phyloP scores from a whole-genome alignment of 352 stramenopile genomes.

The Elongisporangium undulatum region DNA sequence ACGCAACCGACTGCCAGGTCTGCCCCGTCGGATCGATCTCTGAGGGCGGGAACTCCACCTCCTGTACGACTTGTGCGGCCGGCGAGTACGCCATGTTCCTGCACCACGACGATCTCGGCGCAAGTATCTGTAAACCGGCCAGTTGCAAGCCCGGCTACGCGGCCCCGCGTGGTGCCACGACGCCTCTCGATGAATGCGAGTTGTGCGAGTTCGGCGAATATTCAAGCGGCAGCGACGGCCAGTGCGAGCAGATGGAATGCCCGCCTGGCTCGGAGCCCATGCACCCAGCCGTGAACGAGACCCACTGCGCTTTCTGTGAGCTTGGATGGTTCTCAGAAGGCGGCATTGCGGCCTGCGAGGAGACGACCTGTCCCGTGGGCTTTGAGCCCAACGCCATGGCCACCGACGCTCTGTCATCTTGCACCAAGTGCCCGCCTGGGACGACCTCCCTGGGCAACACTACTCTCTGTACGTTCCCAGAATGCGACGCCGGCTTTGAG shows the following conservation, averaged over 20 bases:
- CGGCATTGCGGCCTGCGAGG: slow-evolving; percentile 15
- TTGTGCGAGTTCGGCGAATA: slow-evolving; percentile 25
- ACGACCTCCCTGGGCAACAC: slow-evolving; percentile 27
- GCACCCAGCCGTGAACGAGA: slow-evolving; percentile 9
- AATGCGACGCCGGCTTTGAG: slow-evolving; percentile 36
- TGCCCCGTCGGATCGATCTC: slow-evolving; percentile 29
- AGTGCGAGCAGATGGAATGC: slow-evolving; percentile 30
- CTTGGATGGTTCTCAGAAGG: slow-evolving; percentile 31
- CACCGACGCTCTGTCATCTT: slow-evolving; percentile 19
- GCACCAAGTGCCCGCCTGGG: slow-evolving; percentile 23
- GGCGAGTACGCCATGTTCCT: slow-evolving; percentile 18
- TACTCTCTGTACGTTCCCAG: slow-evolving; percentile 25
- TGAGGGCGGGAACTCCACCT: slow-evolving; percentile 12
- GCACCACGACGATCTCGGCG: slow-evolving; percentile 15
- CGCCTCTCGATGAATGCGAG: slow-evolving; percentile 14
- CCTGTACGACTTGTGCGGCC: slow-evolving; percentile 15
- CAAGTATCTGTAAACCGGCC: slow-evolving; percentile 16
- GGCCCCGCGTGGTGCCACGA: slow-evolving; percentile 9
- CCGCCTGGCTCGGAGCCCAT: slow-evolving; percentile 20
- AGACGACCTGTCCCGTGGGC: slow-evolving; percentile 21
- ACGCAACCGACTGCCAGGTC: slow-evolving; percentile 20
- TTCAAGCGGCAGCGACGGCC: slow-evolving; percentile 18
- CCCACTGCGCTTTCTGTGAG: slow-evolving; percentile 22
- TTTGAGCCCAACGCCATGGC: slow-evolving; percentile 24
- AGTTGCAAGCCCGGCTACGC: slow-evolving; percentile 19